Evolutionary conservation across 2,329 filamentous ascomycete genomes (phyloP).

Genomic region (Penicillium expansum): DNA sequence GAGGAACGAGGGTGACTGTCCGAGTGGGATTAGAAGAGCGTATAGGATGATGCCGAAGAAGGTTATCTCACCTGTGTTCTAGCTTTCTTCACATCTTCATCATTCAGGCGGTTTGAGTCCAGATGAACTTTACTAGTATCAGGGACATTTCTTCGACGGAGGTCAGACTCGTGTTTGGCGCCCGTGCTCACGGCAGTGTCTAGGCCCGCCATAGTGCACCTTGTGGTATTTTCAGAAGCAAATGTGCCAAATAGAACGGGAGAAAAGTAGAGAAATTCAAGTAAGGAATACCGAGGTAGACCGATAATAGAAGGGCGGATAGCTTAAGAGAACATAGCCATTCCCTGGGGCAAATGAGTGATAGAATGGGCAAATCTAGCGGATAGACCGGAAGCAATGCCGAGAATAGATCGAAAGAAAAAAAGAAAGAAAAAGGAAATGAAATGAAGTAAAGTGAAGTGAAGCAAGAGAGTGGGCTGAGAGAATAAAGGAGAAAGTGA

Average conservation of each 20-base stretch:
- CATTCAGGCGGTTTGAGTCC: slow-evolving; percentile 17
- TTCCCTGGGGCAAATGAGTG: slow-evolving; percentile 10
- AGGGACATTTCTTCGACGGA: slow-evolving; percentile 45
- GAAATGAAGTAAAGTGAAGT: slow-evolving; percentile 8
- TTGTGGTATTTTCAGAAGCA: background rate
- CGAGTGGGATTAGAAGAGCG: slow-evolving; percentile 5
- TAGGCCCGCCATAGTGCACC: slow-evolving; percentile 31
- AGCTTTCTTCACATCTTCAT: slow-evolving; percentile 36
- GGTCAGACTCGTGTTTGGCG: slow-evolving; percentile 33
- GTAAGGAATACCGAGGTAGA: slow-evolving; percentile 1
- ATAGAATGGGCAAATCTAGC: slow-evolving; percentile 6
- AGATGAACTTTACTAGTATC: slow-evolving; percentile 30
- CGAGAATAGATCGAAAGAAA: background rate
- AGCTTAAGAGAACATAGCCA: slow-evolving; percentile 23
- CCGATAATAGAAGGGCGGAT: background rate
- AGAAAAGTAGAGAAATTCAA: background rate
- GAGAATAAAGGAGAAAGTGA: slow-evolving; percentile 11
- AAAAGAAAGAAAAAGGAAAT: slow-evolving; percentile 9
- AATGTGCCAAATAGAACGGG: background rate
- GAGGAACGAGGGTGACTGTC: slow-evolving; percentile 37
- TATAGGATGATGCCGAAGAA: background rate
- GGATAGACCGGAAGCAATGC: slow-evolving; percentile 7
- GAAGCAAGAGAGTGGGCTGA: slow-evolving; percentile 7
- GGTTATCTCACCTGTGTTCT: slow-evolving; percentile 34
- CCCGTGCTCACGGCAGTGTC: slow-evolving; percentile 37